phyloP scores from a whole-genome alignment of 306 rosid genomes.

The Corylus heterophylla region DNA sequence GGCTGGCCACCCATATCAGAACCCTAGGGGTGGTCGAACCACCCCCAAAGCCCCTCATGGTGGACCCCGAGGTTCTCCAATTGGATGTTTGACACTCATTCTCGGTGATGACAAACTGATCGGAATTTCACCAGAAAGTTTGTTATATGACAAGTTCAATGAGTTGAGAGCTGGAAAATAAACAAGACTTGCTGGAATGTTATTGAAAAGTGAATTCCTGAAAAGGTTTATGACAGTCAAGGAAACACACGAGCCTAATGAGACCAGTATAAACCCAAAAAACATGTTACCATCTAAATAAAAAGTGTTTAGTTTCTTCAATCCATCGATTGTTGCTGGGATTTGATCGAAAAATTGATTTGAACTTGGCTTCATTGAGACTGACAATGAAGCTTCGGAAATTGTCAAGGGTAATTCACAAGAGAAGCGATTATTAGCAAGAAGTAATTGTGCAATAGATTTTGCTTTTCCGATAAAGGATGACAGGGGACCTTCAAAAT shows the following conservation, averaged over 20 bases:
- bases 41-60: no score
- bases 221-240: slow-evolving; percentile 61
- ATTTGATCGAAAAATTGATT: slow-evolving; percentile 64
- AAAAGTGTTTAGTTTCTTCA: slow-evolving; percentile 53
- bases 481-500: slow-evolving; percentile 67
- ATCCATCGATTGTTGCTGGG: slow-evolving; percentile 61
- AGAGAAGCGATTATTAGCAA: slow-evolving; percentile 59
- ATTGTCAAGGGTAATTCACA: slow-evolving; percentile 62
- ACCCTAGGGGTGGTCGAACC: no score
- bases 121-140: slow-evolving; percentile 69
- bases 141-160: slow-evolving; percentile 71
- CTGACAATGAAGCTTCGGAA: slow-evolving; percentile 57
- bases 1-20: no score
- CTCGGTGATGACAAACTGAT: slow-evolving; percentile 46
- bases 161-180: slow-evolving; percentile 64
- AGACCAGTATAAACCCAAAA: slow-evolving; percentile 63
- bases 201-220: slow-evolving; percentile 52
- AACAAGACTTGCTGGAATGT: slow-evolving; percentile 63
- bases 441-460: slow-evolving; percentile 53
- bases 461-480: slow-evolving; percentile 68
- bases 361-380: slow-evolving; percentile 45
- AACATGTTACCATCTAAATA: slow-evolving; percentile 51
- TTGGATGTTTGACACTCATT: slow-evolving; percentile 67
- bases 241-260: slow-evolving; percentile 67
- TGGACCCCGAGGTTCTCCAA: slow-evolving; percentile 7